Evolutionary conservation across 139 green algal species (phyloP).

Genomic region (Chlamydomonas incerta): DNA sequence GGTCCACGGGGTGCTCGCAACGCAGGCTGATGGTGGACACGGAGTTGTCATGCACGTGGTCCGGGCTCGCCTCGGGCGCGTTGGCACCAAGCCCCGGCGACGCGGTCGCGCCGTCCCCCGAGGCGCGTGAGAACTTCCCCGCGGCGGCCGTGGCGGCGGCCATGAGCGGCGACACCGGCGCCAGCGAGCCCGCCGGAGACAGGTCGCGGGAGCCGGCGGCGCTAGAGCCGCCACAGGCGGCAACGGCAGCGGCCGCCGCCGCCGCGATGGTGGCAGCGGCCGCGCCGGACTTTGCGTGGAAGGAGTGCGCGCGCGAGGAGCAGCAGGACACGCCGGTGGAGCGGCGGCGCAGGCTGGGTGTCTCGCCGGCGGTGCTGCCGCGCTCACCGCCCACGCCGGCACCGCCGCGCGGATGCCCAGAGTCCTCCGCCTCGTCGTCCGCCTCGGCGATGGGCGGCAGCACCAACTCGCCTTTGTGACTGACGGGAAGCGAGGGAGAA

Average conservation of each 20-base stretch:
- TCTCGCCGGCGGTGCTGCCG: background rate
- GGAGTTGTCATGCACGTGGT: constrained; percentile 32
- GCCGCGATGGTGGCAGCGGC: constrained; percentile 14
- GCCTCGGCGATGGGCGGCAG: constrained; percentile 49
- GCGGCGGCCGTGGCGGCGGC: background rate
- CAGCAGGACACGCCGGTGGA: constrained; percentile 30
- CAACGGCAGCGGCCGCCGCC: constrained; percentile 19
- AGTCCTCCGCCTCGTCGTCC: constrained; percentile 35
- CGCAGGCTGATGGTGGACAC: constrained; percentile 48
- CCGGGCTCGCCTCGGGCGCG: background rate
- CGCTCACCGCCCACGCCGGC: background rate
- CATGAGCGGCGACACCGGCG: background rate
- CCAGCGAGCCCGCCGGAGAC: constrained; percentile 16
- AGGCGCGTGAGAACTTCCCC: background rate
- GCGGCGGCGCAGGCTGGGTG: constrained; percentile 12
- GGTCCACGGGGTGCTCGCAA: constrained; percentile 18
- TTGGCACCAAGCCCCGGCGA: background rate
- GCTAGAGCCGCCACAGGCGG: constrained; percentile 23
- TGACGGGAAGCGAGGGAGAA: background rate
- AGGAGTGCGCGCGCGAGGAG: constrained; percentile 36
- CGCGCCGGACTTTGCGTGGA: background rate
- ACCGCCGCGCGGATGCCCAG: background rate
- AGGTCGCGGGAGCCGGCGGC: background rate
- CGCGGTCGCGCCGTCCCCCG: background rate
- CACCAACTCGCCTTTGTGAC: constrained; percentile 36